Evolutionary conservation across 2,329 filamentous ascomycete species (phyloP).

Genomic region (Clonostachys solani): DNA sequence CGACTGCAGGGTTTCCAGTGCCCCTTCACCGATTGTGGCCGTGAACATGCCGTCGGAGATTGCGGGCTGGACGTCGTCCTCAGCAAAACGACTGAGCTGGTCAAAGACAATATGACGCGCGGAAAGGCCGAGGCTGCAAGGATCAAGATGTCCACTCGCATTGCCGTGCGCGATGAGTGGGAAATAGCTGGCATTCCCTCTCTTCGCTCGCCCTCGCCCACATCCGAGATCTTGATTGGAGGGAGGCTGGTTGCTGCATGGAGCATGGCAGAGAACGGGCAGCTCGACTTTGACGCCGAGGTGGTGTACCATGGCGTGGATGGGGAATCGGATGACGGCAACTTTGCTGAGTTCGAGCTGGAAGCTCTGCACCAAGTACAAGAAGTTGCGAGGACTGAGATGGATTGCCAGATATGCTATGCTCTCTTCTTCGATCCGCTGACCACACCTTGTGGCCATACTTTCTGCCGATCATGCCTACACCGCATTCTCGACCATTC

Average conservation of each 20-base stretch:
- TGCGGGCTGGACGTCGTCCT: conserved; percentile 75
- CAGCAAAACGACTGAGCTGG: conserved; percentile 62
- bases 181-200: background rate
- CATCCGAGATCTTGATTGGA: conserved; percentile 40
- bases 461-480: conserved; percentile 79
- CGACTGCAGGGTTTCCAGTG: conserved; percentile 71
- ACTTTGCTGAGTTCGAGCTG: conserved; percentile 5
- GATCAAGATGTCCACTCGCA: conserved; percentile 22
- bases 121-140: conserved; percentile 21
- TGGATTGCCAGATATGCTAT: conserved; percentile 90
- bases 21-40: conserved; percentile 60
- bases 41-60: conserved; percentile 72
- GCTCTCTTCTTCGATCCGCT: conserved; percentile 75
- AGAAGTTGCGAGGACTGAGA: conserved; percentile 59
- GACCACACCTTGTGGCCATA: conserved; percentile 85
- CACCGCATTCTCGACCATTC: conserved; percentile 74
- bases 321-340: conserved; percentile 13
- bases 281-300: conserved; percentile 52
- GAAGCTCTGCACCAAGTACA: conserved; percentile 49
- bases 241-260: conserved; percentile 65
- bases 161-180: conserved; percentile 35
- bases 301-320: conserved; percentile 35
- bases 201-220: conserved; percentile 10
- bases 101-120: conserved; percentile 48
- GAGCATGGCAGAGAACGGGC: conserved; percentile 56